Conservation (phyloP, 148 eudicot species). For the Rhododendron henanense region DNA sequence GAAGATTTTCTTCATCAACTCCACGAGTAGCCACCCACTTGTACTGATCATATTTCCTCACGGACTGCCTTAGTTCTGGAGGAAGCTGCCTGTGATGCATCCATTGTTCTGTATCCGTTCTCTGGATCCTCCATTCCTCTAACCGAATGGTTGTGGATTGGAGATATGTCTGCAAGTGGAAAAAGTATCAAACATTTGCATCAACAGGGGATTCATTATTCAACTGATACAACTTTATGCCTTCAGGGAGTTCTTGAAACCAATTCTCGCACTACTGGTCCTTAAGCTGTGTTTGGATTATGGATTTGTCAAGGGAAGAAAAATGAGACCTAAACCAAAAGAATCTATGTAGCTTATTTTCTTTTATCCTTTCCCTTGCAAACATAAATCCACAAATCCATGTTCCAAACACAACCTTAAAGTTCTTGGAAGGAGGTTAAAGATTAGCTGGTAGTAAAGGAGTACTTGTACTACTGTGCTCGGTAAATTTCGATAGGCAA, state of each 20-base stretch:
- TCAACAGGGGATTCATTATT: background rate
- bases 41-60: conserved; percentile 69
- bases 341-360: background rate
- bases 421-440: background rate
- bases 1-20: conserved; percentile 70
- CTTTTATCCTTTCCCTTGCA: background rate
- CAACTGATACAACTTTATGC: background rate
- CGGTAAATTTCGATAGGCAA: background rate
- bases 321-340: background rate
- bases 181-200: background rate
- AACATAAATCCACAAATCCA: background rate
- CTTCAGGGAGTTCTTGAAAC: background rate
- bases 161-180: conserved; percentile 54
- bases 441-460: background rate
- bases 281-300: background rate
- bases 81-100: conserved; percentile 90
- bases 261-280: background rate
- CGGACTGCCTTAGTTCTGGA: conserved; percentile 51
- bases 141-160: conserved; percentile 68
- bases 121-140: conserved; percentile 84
- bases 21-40: conserved; percentile 84
- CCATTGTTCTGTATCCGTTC: conserved; percentile 87
- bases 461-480: background rate
- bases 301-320: background rate
- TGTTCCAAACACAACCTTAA: background rate